Conservation (phyloP, 2,329 filamentous ascomycete genomes). For the Fusarium globosum region DNA sequence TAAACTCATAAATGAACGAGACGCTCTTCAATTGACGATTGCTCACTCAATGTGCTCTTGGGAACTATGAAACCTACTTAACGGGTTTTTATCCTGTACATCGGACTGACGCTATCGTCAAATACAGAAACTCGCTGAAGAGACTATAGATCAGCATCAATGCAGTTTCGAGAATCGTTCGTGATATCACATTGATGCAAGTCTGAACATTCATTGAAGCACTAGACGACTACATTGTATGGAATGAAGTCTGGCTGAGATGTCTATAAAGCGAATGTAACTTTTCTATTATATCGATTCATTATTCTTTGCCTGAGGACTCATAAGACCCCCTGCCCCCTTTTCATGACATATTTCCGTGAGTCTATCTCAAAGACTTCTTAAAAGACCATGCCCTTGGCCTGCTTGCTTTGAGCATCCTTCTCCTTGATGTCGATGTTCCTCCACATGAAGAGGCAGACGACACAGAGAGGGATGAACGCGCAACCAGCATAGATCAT, state of each 20-base stretch:
- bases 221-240: not conserved
- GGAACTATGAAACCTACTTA: not conserved
- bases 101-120: not conserved
- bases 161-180: not conserved
- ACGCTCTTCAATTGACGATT: not conserved
- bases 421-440: slow-evolving; percentile 54
- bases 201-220: not conserved
- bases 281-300: slow-evolving; percentile 12
- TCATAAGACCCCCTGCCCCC: not conserved
- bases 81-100: not conserved
- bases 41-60: not conserved
- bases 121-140: not conserved
- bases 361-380: not conserved
- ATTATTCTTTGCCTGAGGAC: slow-evolving; percentile 8
- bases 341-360: not conserved
- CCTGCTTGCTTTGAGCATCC: slow-evolving; percentile 34
- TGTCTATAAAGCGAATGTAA: slow-evolving; percentile 13
- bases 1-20: not conserved
- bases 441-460: slow-evolving; percentile 50
- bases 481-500: slow-evolving; percentile 54
- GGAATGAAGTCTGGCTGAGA: not conserved
- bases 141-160: not conserved
- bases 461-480: slow-evolving; percentile 51
- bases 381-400: slow-evolving; percentile 50
- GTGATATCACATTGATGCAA: no score